A percentile compares a stretch with the other conserved stretches of the same genome.
Evolutionary conservation across 106 monocot genomes (phyloP).

Genomic region (Xerophyta viscosa): DNA sequence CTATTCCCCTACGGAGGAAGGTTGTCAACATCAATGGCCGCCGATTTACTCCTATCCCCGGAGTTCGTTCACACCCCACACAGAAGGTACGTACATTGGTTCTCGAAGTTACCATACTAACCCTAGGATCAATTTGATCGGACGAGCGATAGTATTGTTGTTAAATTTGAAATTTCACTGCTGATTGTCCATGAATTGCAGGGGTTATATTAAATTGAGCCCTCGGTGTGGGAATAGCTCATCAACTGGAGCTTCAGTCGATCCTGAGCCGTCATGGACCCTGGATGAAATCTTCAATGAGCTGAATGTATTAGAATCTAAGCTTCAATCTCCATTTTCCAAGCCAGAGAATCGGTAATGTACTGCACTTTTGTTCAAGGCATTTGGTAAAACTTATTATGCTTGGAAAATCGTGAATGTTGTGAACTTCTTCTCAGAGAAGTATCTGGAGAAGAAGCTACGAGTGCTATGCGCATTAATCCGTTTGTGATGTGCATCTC

Average conservation of each 20-base stretch:
- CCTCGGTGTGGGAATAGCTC: background rate
- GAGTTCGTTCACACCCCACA: too few species aligned
- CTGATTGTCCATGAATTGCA: too few species aligned
- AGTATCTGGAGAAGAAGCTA: background rate
- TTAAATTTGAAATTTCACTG: too few species aligned
- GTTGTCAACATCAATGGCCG: too few species aligned
- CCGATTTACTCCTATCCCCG: too few species aligned
- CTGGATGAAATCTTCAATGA: background rate
- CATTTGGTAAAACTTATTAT: background rate
- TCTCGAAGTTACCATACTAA: too few species aligned
- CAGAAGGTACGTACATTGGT: too few species aligned
- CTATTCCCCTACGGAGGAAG: too few species aligned
- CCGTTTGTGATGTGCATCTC: background rate
- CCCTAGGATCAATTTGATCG: too few species aligned
- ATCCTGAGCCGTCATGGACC: background rate
- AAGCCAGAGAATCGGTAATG: background rate
- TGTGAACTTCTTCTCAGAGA: background rate
- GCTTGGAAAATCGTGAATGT: background rate
- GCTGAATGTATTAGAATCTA: background rate
- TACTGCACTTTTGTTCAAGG: too few species aligned
- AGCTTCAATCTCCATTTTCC: background rate
- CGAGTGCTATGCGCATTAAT: background rate
- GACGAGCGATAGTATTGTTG: too few species aligned
- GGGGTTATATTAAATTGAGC: background rate
- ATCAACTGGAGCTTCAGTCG: background rate